Conservation (phyloP, 495 filamentous ascomycete species). For the Aspergillus biplanus region DNA sequence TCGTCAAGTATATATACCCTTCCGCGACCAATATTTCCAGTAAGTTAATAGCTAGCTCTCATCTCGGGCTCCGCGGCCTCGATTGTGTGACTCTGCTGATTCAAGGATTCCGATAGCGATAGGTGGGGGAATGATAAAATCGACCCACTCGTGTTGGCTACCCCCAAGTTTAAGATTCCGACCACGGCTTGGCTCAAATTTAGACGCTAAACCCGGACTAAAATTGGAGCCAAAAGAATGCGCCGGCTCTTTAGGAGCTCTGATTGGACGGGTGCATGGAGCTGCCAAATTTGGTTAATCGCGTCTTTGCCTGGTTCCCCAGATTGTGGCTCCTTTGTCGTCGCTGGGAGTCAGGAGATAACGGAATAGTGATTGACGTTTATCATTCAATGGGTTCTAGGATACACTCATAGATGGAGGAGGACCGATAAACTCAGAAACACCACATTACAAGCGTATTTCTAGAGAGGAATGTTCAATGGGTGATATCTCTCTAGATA, state of each 20-base stretch:
- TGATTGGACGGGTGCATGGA: not conserved
- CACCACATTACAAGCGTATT: not conserved
- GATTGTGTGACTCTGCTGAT: too few species aligned
- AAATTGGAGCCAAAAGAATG: not conserved
- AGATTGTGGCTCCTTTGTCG: too few species aligned
- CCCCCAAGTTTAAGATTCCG: too few species aligned
- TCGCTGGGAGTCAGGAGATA: too few species aligned
- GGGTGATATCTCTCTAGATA: not conserved
- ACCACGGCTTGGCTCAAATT: not conserved
- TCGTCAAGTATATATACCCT: not conserved
- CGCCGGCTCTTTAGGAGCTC: not conserved
- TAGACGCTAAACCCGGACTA: not conserved
- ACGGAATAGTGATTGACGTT: too few species aligned
- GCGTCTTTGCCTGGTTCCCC: not conserved
- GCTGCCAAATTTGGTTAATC: not conserved
- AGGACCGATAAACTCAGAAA: too few species aligned
- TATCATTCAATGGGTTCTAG: too few species aligned
- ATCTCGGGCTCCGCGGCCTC: not conserved
- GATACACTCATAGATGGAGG: not conserved
- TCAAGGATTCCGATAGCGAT: too few species aligned
- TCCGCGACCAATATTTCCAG: too few species aligned
- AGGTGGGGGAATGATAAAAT: too few species aligned
- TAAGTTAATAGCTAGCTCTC: not conserved
- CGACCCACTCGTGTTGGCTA: too few species aligned
- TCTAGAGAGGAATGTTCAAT: not conserved